Evolutionary conservation across 352 stramenopile genomes (phyloP).

Genomic region (Blastocystis sp.): DNA sequence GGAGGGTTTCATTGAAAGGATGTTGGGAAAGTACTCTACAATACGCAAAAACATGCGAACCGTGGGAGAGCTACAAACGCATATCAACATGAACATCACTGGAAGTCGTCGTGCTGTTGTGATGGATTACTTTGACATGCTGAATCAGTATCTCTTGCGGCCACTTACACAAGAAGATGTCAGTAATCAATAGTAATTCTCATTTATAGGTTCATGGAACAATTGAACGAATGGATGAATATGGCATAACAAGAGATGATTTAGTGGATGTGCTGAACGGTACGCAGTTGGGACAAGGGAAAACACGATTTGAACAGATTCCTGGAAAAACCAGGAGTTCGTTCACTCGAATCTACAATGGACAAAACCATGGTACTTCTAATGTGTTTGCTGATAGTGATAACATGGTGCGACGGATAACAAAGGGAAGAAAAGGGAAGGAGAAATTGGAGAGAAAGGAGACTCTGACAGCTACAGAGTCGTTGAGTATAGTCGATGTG

Average conservation of each 20-base stretch:
- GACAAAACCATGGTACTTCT: neutral
- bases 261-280: slow-evolving; percentile 34
- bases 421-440: slow-evolving; percentile 1
- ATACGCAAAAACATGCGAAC: slow-evolving; percentile 59
- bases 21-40: slow-evolving; percentile 62
- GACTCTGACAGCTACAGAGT: neutral
- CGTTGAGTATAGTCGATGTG: neutral
- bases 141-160: neutral
- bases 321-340: slow-evolving; percentile 14
- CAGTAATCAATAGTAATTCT: neutral
- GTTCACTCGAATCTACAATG: slow-evolving; percentile 42
- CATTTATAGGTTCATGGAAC: neutral
- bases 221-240: slow-evolving; percentile 39
- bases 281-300: neutral
- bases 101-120: neutral
- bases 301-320: neutral
- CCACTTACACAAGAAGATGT: slow-evolving; percentile 28
- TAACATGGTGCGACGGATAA: neutral
- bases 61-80: neutral
- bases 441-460: neutral
- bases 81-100: neutral
- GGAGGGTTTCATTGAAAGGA: slow-evolving; percentile 77
- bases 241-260: slow-evolving; percentile 36
- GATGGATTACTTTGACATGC: slow-evolving; percentile 34
- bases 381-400: slow-evolving; percentile 40